Evolutionary conservation across 768 basidiomycete genomes (phyloP).

Genomic region (Kwoniella mangroviensis): DNA sequence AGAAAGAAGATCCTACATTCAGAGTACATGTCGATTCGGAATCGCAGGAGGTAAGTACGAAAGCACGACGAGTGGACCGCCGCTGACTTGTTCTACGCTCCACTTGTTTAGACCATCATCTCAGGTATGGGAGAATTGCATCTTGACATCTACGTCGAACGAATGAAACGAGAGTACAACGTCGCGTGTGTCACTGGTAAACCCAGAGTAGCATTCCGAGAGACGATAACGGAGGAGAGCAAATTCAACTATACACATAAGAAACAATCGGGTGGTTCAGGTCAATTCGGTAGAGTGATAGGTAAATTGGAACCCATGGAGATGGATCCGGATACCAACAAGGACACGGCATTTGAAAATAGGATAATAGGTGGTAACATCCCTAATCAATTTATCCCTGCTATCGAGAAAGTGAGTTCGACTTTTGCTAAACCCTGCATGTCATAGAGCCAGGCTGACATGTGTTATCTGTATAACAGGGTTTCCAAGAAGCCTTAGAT

Average conservation of each 20-base stretch:
- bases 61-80: neutral
- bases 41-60: conserved; percentile 78
- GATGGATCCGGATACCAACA: conserved; percentile 74
- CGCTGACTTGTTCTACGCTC: conserved; percentile 5
- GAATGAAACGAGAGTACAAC: conserved; percentile 97
- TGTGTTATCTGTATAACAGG: conserved; percentile 62
- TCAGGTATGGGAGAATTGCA: conserved; percentile 99
- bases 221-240: conserved; percentile 82
- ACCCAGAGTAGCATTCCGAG: conserved; percentile 94
- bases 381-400: conserved; percentile 88
- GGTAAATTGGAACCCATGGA: conserved; percentile 91
- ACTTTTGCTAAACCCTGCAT: neutral
- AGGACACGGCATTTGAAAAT: conserved; percentile 76
- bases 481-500: conserved; percentile 91
- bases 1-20: conserved; percentile 99
- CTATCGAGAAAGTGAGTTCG: conserved; percentile 78
- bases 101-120: conserved; percentile 80
- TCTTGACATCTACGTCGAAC: conserved; percentile 97
- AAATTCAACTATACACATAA: conserved; percentile 92
- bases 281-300: conserved; percentile 91
- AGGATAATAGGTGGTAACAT: conserved; percentile 90
- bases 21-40: conserved; percentile 92
- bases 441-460: neutral
- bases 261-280: conserved; percentile 97
- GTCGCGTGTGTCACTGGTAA: conserved; percentile 91